Base-by-base conservation (phyloP, 2,329 filamentous ascomycete species). In the Penicillium janthinellum region DNA sequence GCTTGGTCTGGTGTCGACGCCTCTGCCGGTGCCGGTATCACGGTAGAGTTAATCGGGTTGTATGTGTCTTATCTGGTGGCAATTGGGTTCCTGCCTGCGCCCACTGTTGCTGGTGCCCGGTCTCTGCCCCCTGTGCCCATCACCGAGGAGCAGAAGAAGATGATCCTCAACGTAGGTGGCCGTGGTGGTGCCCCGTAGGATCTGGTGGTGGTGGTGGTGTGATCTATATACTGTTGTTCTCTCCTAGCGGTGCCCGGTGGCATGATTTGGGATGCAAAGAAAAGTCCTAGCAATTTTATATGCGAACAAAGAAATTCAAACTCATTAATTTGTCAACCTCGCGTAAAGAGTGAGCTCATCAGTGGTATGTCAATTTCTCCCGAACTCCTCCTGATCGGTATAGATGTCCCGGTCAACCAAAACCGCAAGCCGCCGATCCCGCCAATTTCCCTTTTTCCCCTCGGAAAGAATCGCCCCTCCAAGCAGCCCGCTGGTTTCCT, bases 21-120 rank as follows among this genome's bases (percentile, higher is more conserved):
- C 65, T 85, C 83, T 50, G 77, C 78, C 0, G 86, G 78, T 56
- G 82, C 72, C 62, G 84, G 84, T 25, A 84, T 91, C 11, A 84
- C 80, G 22, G 78, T 83, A 57, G 84, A 88, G 61, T 83, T 83
- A 38, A 82, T 90, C 15, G 88, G 88, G 4, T 73, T 84, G 17
- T 91, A 89, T 70, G 73, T 89, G 53, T 80, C 83, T 31, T 91
- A 88, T 69, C 76, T 91, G 39, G 81, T 85, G 3, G 82, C 82
- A 60, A 81, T 86, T 62, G 85, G 85, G 5, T 91, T 90, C 75
- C 81, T 91, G 71, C 73, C 73, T 15, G 53, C 65, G n/a, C 73
- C 73, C 5, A 63, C 70, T n/a, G 34, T 67, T 11, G 56, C 64
- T 10, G 68, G 64, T n/a, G 58, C 62, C 22, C 68, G 70, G 34